Evolutionary conservation across 352 stramenopile genomes (phyloP).

Genomic region (Phytophthora citrophthora): DNA sequence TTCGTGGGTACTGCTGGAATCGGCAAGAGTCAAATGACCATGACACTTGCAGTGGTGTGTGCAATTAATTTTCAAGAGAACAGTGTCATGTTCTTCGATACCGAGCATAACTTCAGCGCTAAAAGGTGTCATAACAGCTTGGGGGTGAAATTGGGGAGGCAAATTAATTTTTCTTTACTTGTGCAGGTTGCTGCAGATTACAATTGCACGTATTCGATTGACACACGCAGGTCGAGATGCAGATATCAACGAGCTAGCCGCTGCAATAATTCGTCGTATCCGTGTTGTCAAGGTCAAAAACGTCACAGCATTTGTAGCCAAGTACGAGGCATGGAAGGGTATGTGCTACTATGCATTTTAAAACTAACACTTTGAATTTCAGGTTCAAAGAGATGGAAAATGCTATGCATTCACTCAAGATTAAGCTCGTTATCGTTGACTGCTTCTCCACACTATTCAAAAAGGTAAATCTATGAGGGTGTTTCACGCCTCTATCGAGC

Average conservation of each 20-base stretch:
- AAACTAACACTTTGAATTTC: constrained; percentile 1
- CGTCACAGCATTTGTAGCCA: constrained; percentile 46
- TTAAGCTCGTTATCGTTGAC: constrained; percentile 79
- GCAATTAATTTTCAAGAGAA: constrained; percentile 66
- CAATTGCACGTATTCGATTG: constrained; percentile 36
- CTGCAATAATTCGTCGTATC: constrained; percentile 49
- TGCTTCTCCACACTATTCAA: constrained; percentile 68
- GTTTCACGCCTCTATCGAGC: neutral
- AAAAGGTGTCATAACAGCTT: constrained; percentile 43
- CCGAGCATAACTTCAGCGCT: constrained; percentile 75
- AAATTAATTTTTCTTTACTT: neutral
- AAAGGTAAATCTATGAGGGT: constrained; percentile 40
- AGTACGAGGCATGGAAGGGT: constrained; percentile 31
- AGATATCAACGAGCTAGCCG: constrained; percentile 27
- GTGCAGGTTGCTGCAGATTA: constrained; percentile 58
- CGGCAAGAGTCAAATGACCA: constrained; percentile 77
- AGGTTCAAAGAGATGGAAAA: constrained; percentile 71
- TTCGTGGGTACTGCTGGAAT: constrained; percentile 74
- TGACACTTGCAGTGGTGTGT: constrained; percentile 79
- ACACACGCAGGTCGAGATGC: constrained; percentile 15
- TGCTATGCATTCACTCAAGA: constrained; percentile 44
- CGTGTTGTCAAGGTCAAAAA: constrained; percentile 49
- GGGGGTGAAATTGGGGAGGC: too few species aligned
- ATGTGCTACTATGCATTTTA: neutral
- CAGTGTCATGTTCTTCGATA: constrained; percentile 73